Conservation (phyloP, 148 eudicot species). For the Rhododendron ferrugineum region DNA sequence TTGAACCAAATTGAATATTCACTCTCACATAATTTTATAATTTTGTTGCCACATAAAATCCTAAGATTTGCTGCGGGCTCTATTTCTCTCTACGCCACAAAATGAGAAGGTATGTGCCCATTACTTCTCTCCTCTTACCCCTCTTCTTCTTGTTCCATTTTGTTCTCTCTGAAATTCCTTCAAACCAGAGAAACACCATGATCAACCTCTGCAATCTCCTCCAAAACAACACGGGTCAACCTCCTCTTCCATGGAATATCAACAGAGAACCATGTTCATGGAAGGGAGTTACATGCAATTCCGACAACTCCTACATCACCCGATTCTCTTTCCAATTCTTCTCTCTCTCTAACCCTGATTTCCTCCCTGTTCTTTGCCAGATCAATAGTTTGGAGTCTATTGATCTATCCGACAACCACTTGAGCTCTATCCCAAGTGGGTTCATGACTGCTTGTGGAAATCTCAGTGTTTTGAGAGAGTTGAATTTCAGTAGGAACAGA, state of each 20-base stretch:
- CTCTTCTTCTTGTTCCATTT: neutral
- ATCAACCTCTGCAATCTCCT: slow-evolving; percentile 33
- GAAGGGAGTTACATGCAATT: slow-evolving; percentile 57
- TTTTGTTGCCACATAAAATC: neutral
- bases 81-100: neutral
- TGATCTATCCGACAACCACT: slow-evolving; percentile 52
- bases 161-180: neutral
- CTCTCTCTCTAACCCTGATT: slow-evolving; percentile 26
- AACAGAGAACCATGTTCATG: slow-evolving; percentile 60
- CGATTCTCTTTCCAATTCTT: slow-evolving; percentile 32
- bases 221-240: slow-evolving; percentile 15
- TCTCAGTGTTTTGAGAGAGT: slow-evolving; percentile 34
- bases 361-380: slow-evolving; percentile 41
- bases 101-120: neutral
- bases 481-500: slow-evolving; percentile 56
- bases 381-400: slow-evolving; percentile 46
- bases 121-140: neutral
- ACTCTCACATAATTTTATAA: neutral
- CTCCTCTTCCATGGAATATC: slow-evolving; percentile 29
- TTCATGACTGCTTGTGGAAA: slow-evolving; percentile 45
- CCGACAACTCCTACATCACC: slow-evolving; percentile 25
- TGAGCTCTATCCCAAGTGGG: slow-evolving; percentile 40
- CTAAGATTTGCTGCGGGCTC: neutral
- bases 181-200: slow-evolving; percentile 24
- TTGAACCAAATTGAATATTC: neutral